A percentile compares a stretch with the other conserved stretches of the same genome.
These are phyloP conservation scores for Suhomyces yuchorum DNA, from an alignment of 1,139 yeast species.

Conservation along the genomic window DNA sequence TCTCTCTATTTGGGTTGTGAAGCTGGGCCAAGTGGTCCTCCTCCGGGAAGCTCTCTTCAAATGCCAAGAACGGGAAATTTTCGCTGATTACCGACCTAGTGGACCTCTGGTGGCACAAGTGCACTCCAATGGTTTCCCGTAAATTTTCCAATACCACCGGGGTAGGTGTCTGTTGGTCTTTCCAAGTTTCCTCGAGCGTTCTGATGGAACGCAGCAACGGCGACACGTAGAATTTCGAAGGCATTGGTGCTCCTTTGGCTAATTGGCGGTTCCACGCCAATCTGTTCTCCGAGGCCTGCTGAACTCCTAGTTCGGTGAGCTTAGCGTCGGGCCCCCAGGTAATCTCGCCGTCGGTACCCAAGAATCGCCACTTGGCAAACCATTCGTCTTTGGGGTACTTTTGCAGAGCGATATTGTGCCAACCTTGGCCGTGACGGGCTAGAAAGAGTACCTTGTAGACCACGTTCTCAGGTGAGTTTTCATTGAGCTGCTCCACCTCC, in stretches of 20 bases:
- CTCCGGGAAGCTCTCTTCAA: slow-evolving; percentile 51
- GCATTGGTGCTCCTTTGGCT: slow-evolving; percentile 52
- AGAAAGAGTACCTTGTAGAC: slow-evolving; percentile 58
- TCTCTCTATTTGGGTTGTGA: slow-evolving; percentile 40
- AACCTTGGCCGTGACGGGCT: slow-evolving; percentile 82
- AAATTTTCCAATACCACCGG: slow-evolving; percentile 56
- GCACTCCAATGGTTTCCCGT: slow-evolving; percentile 69
- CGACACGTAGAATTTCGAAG: slow-evolving; percentile 57
- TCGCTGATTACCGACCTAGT: slow-evolving; percentile 29
- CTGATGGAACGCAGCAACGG: slow-evolving; percentile 66
- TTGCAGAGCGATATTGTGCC: slow-evolving; percentile 62
- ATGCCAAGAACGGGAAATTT: slow-evolving; percentile 23
- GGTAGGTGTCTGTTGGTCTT: slow-evolving; percentile 35
- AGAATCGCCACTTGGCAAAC: slow-evolving; percentile 60
- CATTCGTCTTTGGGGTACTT: slow-evolving; percentile 60
- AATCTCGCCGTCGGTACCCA: slow-evolving; percentile 57
- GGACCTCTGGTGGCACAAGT: slow-evolving; percentile 66
- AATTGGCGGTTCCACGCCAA: slow-evolving; percentile 49
- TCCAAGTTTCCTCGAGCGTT: slow-evolving; percentile 64
- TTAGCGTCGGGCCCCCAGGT: slow-evolving; percentile 72
- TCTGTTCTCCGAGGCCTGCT: slow-evolving; percentile 48
- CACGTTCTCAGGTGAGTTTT: slow-evolving; percentile 31
- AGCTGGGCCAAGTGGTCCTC: slow-evolving; percentile 45
- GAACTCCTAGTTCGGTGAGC: slow-evolving; percentile 57
- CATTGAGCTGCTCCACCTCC: slow-evolving; percentile 41